Conservation (phyloP, 768 basidiomycete species). For the Tricholoma hemisulphureum region DNA sequence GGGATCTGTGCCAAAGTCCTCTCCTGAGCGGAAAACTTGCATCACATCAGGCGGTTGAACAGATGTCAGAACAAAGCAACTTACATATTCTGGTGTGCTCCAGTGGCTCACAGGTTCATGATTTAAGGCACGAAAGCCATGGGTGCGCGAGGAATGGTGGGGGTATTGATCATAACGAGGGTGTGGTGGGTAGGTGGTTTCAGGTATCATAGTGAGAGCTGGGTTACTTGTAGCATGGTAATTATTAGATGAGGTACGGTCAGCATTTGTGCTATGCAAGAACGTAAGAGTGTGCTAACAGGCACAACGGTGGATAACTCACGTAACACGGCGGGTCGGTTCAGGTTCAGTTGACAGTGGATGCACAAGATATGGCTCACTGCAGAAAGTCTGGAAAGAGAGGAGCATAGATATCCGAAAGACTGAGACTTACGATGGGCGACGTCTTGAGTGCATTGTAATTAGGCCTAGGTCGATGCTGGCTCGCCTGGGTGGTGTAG, state of each 20-base stretch:
- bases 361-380: slow-evolving; percentile 48
- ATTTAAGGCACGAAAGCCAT: slow-evolving; percentile 50
- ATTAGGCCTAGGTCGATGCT: slow-evolving; percentile 42
- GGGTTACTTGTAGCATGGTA: slow-evolving; percentile 42
- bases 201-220: slow-evolving; percentile 59
- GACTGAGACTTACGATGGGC: slow-evolving; percentile 32
- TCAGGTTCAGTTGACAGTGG: slow-evolving; percentile 46
- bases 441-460: slow-evolving; percentile 39
- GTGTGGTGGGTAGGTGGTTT: slow-evolving; percentile 50
- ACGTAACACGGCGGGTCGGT: slow-evolving; percentile 46
- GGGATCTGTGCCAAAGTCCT: slow-evolving; percentile 38
- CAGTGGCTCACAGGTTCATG: slow-evolving; percentile 54
- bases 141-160: slow-evolving; percentile 38
- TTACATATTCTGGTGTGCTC: slow-evolving; percentile 65
- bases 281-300: slow-evolving; percentile 6
- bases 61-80: slow-evolving; percentile 19
- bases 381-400: slow-evolving; percentile 23
- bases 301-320: slow-evolving; percentile 23
- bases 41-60: slow-evolving; percentile 7
- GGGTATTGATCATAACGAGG: slow-evolving; percentile 49
- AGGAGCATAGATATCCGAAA: slow-evolving; percentile 5
- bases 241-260: slow-evolving; percentile 39
- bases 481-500: slow-evolving; percentile 57
- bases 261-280: slow-evolving; percentile 13
- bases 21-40: slow-evolving; percentile 33